Evolutionary conservation across 2,329 filamentous ascomycete species (phyloP).

Genomic region (Metarhizium anisopliae): DNA sequence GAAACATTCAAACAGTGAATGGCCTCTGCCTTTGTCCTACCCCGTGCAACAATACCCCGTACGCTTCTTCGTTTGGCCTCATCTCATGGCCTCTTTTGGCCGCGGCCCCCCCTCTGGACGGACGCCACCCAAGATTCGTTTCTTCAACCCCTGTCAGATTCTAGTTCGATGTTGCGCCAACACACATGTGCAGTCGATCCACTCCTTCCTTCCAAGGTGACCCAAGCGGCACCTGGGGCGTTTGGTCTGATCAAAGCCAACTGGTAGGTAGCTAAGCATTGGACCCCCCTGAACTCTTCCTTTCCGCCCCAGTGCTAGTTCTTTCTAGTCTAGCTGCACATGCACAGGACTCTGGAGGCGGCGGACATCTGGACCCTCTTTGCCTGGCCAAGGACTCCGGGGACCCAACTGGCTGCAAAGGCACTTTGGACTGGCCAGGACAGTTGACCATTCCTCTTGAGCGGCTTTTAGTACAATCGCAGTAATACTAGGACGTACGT

Average conservation of each 20-base stretch:
- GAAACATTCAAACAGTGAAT: too few relatives aligned
- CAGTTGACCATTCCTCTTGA: too few relatives aligned
- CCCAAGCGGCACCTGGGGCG: background rate
- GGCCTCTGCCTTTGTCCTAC: too few relatives aligned
- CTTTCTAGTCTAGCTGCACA: background rate
- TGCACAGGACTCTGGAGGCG: background rate
- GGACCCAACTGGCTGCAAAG: too few relatives aligned
- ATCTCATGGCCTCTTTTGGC: background rate
- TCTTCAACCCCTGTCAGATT: background rate
- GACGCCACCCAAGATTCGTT: constrained; percentile 1
- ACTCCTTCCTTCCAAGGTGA: background rate
- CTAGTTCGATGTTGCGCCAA: background rate
- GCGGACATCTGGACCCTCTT: too few relatives aligned
- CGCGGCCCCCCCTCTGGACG: background rate
- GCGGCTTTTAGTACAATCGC: too few relatives aligned
- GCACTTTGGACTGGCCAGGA: too few relatives aligned
- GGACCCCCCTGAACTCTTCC: background rate
- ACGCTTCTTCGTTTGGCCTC: too few relatives aligned
- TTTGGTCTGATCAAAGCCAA: background rate
- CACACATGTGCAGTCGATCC: background rate
- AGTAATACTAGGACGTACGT: too few relatives aligned
- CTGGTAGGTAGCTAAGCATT: too few relatives aligned
- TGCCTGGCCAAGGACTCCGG: too few relatives aligned
- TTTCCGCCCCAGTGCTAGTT: background rate
- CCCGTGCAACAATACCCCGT: too few relatives aligned